Percentiles rank a stretch among this genome's conserved stretches.
These are phyloP conservation scores for Acanthamoeba lenticulata DNA, from an alignment of 208 protist species.

Conservation along the genomic window DNA sequence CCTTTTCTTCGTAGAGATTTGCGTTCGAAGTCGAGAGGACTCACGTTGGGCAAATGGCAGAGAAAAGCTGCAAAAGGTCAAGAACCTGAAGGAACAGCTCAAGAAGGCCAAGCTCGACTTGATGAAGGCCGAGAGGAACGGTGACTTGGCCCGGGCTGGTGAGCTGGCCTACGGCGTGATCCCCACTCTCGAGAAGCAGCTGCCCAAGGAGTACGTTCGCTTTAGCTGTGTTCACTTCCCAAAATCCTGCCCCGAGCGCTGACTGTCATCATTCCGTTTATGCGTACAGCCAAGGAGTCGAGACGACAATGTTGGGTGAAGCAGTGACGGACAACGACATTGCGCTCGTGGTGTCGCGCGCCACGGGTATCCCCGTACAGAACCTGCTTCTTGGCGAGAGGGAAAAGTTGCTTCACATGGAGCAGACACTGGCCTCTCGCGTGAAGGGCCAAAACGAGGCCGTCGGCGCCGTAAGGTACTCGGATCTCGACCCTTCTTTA, in stretches of 20 bases:
- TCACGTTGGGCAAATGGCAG: constrained; percentile 85
- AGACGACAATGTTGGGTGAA: constrained; percentile 82
- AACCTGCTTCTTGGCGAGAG: constrained; percentile 81
- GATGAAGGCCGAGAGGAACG: constrained; percentile 90
- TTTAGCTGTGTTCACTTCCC: no score
- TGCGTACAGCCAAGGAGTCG: no score
- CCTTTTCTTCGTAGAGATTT: no score
- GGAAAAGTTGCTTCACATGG: constrained; percentile 85
- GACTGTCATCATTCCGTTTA: no score
- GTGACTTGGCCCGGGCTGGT: constrained; percentile 92
- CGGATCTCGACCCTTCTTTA: no score
- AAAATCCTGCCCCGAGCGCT: no score
- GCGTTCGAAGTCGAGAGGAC: constrained; percentile 83
- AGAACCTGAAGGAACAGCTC: constrained; percentile 90
- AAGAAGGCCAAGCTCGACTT: constrained; percentile 91
- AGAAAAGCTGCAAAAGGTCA: constrained; percentile 93
- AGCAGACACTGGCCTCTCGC: constrained; percentile 88
- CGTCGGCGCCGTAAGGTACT: constrained; percentile 95
- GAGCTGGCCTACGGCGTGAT: constrained; percentile 97
- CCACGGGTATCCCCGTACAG: constrained; percentile 97
- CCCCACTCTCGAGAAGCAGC: constrained; percentile 92
- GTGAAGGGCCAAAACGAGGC: constrained; percentile 97
- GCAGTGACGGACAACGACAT: constrained; percentile 93
- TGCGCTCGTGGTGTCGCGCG: constrained; percentile 95
- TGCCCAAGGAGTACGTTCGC: constrained; percentile 68